Conservation (phyloP, 495 filamentous ascomycete genomes). For the Tuber umbilicatum region DNA sequence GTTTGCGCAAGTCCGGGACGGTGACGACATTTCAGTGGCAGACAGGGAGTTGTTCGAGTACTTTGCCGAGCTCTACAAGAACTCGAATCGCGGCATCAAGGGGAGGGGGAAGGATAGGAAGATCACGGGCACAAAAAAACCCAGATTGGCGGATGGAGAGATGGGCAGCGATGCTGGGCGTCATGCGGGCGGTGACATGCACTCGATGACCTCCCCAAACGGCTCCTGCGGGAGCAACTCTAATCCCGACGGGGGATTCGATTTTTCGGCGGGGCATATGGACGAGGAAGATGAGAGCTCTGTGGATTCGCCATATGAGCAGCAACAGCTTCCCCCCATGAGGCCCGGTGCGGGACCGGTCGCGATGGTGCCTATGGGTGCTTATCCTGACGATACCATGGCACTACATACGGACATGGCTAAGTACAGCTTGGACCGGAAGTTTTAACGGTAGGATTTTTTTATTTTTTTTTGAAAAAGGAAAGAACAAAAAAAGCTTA, state of each 20-base stretch:
- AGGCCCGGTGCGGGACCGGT: conserved; percentile 34
- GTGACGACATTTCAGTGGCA: conserved; percentile 55
- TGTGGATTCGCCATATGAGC: conserved; percentile 38
- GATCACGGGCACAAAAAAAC: conserved; percentile 43
- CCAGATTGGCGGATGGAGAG: conserved; percentile 30
- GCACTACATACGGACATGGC: conserved; percentile 40
- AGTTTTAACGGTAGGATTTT: conserved; percentile 34
- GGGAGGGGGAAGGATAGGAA: conserved; percentile 80
- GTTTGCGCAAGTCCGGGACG: conserved; percentile 61
- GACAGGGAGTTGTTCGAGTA: conserved; percentile 82
- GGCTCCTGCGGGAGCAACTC: conserved; percentile 39
- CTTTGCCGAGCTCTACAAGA: conserved; percentile 82
- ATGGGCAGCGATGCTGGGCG: conserved; percentile 28
- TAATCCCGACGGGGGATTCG: conserved; percentile 37
- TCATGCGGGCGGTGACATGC: conserved; percentile 36
- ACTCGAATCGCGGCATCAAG: conserved; percentile 90
- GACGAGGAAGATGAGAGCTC: conserved; percentile 41
- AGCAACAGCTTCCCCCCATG: conserved; percentile 40
- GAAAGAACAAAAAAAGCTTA: conserved; percentile 32
- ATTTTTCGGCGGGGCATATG: conserved; percentile 33
- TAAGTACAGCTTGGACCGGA: conserved; percentile 40
- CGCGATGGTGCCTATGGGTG: conserved; percentile 36
- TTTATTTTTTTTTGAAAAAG: conserved; percentile 29
- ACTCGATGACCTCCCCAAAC: conserved; percentile 36
- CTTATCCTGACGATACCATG: conserved; percentile 37